A percentile compares a stretch with the other conserved stretches of the same genome.
phyloP scores from a whole-genome alignment of 495 filamentous ascomycete genomes.

The Hyaloscypha hepaticicola region DNA sequence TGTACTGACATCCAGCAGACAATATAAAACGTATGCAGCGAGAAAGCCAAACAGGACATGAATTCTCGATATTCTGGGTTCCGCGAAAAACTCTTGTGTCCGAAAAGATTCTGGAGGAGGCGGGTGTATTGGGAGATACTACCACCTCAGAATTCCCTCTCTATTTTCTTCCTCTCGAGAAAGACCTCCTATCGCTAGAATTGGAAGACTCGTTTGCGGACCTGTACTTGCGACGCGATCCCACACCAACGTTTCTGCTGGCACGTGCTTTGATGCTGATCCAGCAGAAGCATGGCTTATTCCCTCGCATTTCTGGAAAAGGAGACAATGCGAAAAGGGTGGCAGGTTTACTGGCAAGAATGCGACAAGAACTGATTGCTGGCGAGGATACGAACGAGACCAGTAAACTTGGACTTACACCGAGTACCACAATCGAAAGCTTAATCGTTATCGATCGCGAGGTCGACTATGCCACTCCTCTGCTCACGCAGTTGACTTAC shows the following conservation, averaged over 20 bases:
- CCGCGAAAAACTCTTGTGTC: constrained; percentile 89
- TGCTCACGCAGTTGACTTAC: constrained; percentile 95
- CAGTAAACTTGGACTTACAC: constrained; percentile 69
- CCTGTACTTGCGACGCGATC: constrained; percentile 87
- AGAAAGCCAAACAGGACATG: constrained; percentile 82
- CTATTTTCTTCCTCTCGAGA: constrained; percentile 86
- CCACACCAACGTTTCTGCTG: constrained; percentile 81
- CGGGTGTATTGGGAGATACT: constrained; percentile 89
- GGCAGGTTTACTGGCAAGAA: constrained; percentile 84
- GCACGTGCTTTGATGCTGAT: constrained; percentile 94
- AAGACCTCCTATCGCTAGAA: constrained; percentile 88
- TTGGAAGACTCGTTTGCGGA: constrained; percentile 84
- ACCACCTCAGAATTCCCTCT: constrained; percentile 82
- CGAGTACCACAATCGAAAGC: constrained; percentile 83
- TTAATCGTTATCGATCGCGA: constrained; percentile 95
- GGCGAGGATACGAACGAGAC: constrained; percentile 66
- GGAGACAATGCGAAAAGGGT: constrained; percentile 89
- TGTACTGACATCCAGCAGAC: constrained; percentile 52
- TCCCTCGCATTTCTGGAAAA: constrained; percentile 94
- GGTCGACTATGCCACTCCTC: constrained; percentile 84
- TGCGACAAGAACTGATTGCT: constrained; percentile 86
- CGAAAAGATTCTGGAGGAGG: constrained; percentile 89
- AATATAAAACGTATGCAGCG: constrained; percentile 89
- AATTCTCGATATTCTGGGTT: constrained; percentile 92
- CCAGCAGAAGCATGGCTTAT: constrained; percentile 88